A percentile compares a stretch with the other conserved stretches of the same genome.
These are phyloP conservation scores for Suillus clintonianus DNA, from an alignment of 768 basidiomycete species.

Conservation along the genomic window DNA sequence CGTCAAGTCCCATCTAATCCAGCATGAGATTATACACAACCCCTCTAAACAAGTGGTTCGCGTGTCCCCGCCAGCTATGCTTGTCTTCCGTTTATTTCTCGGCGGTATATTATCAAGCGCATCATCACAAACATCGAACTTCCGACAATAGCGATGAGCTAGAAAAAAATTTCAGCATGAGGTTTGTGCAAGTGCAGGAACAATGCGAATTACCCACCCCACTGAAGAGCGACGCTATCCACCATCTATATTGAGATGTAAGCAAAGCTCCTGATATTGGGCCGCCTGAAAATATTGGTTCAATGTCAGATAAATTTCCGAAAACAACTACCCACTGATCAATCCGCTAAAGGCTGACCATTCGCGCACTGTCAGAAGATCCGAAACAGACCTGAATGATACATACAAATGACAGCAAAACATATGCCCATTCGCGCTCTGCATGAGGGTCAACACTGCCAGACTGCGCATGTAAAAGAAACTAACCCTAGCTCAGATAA, in stretches of 20 bases:
- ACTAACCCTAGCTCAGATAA: constrained; percentile 53
- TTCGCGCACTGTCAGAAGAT: background rate
- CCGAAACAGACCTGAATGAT: background rate
- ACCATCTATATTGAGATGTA: constrained; percentile 53
- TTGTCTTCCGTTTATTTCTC: background rate
- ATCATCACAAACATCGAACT: background rate
- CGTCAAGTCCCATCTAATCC: too few species aligned
- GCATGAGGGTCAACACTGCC: background rate
- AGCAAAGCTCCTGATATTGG: constrained; percentile 62
- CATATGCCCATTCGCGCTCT: constrained; percentile 47
- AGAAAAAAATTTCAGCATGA: background rate
- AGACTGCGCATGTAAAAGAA: background rate
- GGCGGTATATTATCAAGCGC: background rate
- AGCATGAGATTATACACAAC: too few species aligned
- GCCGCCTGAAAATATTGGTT: constrained; percentile 42
- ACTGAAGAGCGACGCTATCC: constrained; percentile 55
- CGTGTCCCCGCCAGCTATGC: too few species aligned
- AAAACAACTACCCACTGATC: constrained; percentile 13
- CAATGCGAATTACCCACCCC: constrained; percentile 32
- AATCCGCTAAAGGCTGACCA: constrained; percentile 22
- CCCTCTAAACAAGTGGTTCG: too few species aligned
- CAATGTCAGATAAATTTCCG: background rate
- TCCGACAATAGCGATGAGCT: background rate
- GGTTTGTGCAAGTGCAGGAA: background rate
- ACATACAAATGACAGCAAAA: constrained; percentile 44